Evolutionary conservation across 2,329 filamentous ascomycete genomes (phyloP), one percentile per base, ranked within the genome.

Genomic region (Periconia macrospinosa): DNA sequence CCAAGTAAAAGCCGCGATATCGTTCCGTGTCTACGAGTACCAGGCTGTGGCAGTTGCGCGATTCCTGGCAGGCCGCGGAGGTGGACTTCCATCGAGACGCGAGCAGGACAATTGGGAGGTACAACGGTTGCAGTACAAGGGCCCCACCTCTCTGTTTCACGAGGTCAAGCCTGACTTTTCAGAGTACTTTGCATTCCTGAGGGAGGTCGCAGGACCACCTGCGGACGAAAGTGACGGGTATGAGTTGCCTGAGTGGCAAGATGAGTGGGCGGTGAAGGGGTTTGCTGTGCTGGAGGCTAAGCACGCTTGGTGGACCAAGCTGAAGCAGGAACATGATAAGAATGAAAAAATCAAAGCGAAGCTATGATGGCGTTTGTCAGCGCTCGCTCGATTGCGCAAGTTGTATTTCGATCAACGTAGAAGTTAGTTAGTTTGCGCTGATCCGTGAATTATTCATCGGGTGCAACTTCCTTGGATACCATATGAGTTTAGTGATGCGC

Each of bases 31-130:
- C n/a, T 61, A 56, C 49, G 59, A 61, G 23, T 60, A 58, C 19
- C 59, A 61, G 41, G 59, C 57, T 9, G 59, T 61, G 2, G 59
- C 59, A 14, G 55, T 54, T 6, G 59, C 59, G 3, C 50, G 59
- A 5, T 48, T 52, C 2, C 44, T 60, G 15, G 57, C 59, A 2
- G 53, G 53, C 2, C 53, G 55, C 17, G 53, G 50, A 10, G 40
- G 48, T 0, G 40, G 48, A 0, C 43, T 61, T 14, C 57, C 59
- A 11, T 52, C 55, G 2, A 15, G 37, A 2, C 40, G 23, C 2
- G 53, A 48, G 14, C 51, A 55, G 44, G 48, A 50, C 14, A 45
- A 42, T 6, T 61, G 59, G 57, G 48, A 58, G 23, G 30, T 45
- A 1, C 41, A 47, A 17, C 30, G 54, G 5, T 43, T 61, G 18